Evolutionary conservation across 257 asterid genomes (phyloP).

Genomic region (Nicotiana tomentosiformis): DNA sequence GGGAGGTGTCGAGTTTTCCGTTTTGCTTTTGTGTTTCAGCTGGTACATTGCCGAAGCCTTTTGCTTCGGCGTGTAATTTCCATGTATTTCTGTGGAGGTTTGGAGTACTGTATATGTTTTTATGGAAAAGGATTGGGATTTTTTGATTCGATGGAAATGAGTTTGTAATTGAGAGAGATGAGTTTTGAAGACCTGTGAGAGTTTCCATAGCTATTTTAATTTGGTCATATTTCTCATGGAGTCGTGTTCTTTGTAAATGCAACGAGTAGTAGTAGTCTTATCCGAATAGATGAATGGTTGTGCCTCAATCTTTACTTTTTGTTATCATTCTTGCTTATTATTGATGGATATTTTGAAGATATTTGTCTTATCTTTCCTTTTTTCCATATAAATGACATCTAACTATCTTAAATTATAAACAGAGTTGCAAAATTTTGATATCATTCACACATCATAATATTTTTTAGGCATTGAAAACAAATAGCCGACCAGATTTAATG

Average conservation of each 20-base stretch:
- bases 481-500: too few relatives aligned
- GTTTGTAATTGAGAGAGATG: conserved; percentile 22
- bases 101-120: conserved; percentile 10
- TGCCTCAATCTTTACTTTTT: neutral
- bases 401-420: too few relatives aligned
- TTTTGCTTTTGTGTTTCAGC: neutral
- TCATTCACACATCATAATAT: too few relatives aligned
- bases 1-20: conserved; percentile 12
- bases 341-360: neutral
- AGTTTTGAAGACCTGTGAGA: conserved; percentile 32
- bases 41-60: conserved; percentile 46
- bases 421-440: too few relatives aligned
- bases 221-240: neutral
- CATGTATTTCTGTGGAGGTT: conserved; percentile 23
- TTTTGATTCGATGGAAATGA: conserved; percentile 16
- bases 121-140: conserved; percentile 21
- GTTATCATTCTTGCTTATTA: neutral
- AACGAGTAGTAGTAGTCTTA: conserved; percentile 18
- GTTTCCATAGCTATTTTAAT: conserved; percentile 39
- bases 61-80: conserved; percentile 49
- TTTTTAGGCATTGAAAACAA: too few relatives aligned
- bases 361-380: conserved; percentile 1
- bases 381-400: neutral
- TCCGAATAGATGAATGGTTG: conserved; percentile 45
- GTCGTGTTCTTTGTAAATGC: neutral